Base-by-base conservation (phyloP, 2,329 filamentous ascomycete genomes). In the Alternaria alternata region DNA sequence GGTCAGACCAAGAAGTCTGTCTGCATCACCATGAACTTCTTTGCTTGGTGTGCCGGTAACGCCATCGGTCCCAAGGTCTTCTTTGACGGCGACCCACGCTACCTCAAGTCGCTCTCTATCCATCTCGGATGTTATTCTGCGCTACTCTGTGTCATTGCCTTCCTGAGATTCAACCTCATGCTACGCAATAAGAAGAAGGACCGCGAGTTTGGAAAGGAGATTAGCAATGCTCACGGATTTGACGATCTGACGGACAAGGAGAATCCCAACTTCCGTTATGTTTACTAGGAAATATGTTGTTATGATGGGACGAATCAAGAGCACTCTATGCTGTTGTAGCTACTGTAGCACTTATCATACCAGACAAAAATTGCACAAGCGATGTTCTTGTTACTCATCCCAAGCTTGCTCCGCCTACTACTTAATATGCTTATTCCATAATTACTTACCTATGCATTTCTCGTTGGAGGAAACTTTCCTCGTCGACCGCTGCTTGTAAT, bases 1-100 rank as follows among this genome's bases (percentile, higher is more conserved):
- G 90, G 90, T 0, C 88, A 91, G 67, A 92, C 90, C 2, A 93
- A 93, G 79, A 92, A 91, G 75, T 84, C 85, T 0, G 84, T 89
- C 9, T 87, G 86, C 7, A 85, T 92, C 3, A 88, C 89, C 6
- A 84, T 87, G 65, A 91, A 90, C 75, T 92, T 92, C 71, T 83
- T 91, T 64, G 84, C 87, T 42, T 92, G 89, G 89, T 85, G 87
- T 20, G 83, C 85, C 0, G 89, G 89, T 1, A 92, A 92, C 66
- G 85, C 88, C 2, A 87, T 89, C 47, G 88, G 86, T 79, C 79
- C 73, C 74, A 75, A 77, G 32, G 70, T 78, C 39, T 78, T 78
- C 56, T 61, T 69, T 43, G 77, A 80, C 18, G 80, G 81, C 70
- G 87, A 92, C 69, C 89, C 90, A 0, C 82, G 86, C 8, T 92